Percentiles rank a stretch among this genome's conserved stretches.
Evolutionary conservation across 2,329 filamentous ascomycete genomes (phyloP).

Genomic region (Xylaria sp.): DNA sequence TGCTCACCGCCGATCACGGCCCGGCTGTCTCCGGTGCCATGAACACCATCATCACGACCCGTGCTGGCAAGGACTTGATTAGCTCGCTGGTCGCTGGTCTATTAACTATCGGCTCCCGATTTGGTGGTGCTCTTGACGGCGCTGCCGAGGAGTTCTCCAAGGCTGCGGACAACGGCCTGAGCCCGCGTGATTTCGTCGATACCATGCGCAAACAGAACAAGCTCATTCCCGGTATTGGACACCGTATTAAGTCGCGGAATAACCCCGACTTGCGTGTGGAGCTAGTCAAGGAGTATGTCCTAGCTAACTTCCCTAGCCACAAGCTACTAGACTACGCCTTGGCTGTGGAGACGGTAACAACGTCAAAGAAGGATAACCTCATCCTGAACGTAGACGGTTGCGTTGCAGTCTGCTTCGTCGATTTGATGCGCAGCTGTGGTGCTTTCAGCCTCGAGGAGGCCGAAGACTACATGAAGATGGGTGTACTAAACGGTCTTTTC

Average conservation of each 20-base stretch:
- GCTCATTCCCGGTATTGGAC: slow-evolving; percentile 98
- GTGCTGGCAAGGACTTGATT: slow-evolving; percentile 99
- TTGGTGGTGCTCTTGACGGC: slow-evolving; percentile 93
- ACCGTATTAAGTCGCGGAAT: slow-evolving; percentile 99
- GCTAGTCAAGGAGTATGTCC: slow-evolving; percentile 98
- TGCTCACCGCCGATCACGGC: slow-evolving; percentile 99
- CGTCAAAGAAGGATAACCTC: slow-evolving; percentile 99
- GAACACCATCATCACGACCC: slow-evolving; percentile 99
- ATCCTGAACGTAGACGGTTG: slow-evolving; percentile 99
- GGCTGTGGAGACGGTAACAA: slow-evolving; percentile 97
- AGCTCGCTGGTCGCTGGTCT: slow-evolving; percentile 95
- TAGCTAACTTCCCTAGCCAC: slow-evolving; percentile 96
- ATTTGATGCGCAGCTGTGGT: slow-evolving; percentile 96
- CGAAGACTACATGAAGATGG: slow-evolving; percentile 99
- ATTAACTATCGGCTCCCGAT: slow-evolving; percentile 96
- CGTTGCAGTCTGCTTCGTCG: slow-evolving; percentile 98
- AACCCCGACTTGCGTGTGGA: slow-evolving; percentile 99
- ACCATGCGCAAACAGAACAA: slow-evolving; percentile 99
- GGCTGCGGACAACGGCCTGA: slow-evolving; percentile 97
- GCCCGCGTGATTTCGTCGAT: slow-evolving; percentile 98
- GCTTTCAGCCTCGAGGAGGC: slow-evolving; percentile 96
- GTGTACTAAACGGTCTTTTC: slow-evolving; percentile 99
- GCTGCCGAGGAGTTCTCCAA: slow-evolving; percentile 98
- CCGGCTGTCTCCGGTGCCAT: slow-evolving; percentile 99
- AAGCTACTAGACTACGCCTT: slow-evolving; percentile 99